phyloP scores from a whole-genome alignment of 768 basidiomycete species.

The Mycena rebaudengoi region DNA sequence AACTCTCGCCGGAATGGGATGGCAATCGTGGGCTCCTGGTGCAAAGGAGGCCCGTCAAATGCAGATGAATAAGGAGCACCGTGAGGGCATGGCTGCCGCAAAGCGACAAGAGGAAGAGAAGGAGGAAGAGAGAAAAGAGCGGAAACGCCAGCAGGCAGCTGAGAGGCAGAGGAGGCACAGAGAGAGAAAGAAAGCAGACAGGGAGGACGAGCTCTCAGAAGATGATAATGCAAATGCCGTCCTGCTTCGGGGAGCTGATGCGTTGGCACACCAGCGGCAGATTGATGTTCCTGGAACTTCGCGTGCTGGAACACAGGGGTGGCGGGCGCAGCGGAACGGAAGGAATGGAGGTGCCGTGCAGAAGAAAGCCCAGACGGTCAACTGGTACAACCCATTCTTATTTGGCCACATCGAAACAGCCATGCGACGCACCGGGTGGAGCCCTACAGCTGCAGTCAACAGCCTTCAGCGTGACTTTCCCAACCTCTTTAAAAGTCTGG shows the following conservation, averaged over 20 bases:
- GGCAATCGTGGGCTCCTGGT: not conserved
- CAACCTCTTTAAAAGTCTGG: not conserved
- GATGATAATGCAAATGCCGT: not conserved
- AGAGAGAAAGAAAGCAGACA: not conserved
- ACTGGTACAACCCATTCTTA: not conserved
- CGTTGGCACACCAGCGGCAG: not conserved
- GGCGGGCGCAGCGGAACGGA: not conserved
- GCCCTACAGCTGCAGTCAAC: not conserved
- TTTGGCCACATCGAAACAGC: not conserved
- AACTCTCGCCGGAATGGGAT: not conserved
- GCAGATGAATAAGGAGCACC: not conserved
- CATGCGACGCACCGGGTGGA: not conserved
- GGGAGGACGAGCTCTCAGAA: too few species aligned
- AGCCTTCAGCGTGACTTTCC: not conserved
- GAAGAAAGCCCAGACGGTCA: not conserved
- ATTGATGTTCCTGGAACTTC: slow-evolving; percentile 1
- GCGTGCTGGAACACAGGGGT: not conserved
- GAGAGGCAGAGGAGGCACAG: not conserved
- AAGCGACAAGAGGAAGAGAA: not conserved
- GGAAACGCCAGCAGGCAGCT: not conserved
- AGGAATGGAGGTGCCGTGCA: not conserved
- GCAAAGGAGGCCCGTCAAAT: slow-evolving; percentile 1
- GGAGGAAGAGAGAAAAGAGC: not conserved
- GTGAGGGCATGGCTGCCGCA: not conserved
- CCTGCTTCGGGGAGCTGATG: not conserved